Conservation (phyloP, 495 filamentous ascomycete species). For the Pyrenula massariospora region DNA sequence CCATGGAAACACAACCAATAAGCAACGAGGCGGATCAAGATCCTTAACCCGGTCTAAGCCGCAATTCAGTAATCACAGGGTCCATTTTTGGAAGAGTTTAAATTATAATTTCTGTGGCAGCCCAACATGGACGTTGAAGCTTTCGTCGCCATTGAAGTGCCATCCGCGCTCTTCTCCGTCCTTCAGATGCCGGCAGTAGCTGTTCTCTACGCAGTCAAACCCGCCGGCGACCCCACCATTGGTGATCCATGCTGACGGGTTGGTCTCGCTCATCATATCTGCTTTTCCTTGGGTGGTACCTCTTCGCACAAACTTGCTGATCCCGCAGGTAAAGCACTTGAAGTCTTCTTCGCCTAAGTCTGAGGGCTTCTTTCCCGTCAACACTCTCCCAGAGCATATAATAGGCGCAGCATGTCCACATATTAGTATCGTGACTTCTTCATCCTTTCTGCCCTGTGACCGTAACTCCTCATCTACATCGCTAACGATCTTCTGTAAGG, state of each 20-base stretch:
- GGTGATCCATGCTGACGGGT: slow-evolving; percentile 34
- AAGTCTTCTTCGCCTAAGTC: slow-evolving; percentile 66
- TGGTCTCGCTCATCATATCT: slow-evolving; percentile 18
- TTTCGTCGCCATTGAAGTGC: slow-evolving; percentile 69
- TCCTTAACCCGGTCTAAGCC: too few species aligned
- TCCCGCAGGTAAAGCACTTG: slow-evolving; percentile 68
- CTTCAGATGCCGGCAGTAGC: slow-evolving; percentile 69
- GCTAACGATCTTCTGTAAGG: slow-evolving; percentile 57
- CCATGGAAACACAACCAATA: too few species aligned
- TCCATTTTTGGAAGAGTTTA: too few species aligned
- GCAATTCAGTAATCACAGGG: too few species aligned
- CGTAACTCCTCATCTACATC: slow-evolving; percentile 50
- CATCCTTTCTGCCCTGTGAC: slow-evolving; percentile 12
- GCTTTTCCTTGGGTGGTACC: neutral
- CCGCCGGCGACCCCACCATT: slow-evolving; percentile 64
- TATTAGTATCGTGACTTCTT: slow-evolving; percentile 41
- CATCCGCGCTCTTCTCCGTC: slow-evolving; percentile 81
- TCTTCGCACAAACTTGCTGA: slow-evolving; percentile 49
- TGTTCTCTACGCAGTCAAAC: slow-evolving; percentile 70
- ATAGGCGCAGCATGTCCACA: slow-evolving; percentile 86
- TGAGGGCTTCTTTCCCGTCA: slow-evolving; percentile 67
- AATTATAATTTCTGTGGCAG: neutral
- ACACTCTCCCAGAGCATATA: slow-evolving; percentile 68
- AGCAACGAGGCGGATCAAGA: too few species aligned
- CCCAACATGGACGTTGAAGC: slow-evolving; percentile 29